These are phyloP conservation scores for rapeseed (Brassica napus) DNA, from an alignment of 345 rosid genomes.

Conservation along the genomic window DNA sequence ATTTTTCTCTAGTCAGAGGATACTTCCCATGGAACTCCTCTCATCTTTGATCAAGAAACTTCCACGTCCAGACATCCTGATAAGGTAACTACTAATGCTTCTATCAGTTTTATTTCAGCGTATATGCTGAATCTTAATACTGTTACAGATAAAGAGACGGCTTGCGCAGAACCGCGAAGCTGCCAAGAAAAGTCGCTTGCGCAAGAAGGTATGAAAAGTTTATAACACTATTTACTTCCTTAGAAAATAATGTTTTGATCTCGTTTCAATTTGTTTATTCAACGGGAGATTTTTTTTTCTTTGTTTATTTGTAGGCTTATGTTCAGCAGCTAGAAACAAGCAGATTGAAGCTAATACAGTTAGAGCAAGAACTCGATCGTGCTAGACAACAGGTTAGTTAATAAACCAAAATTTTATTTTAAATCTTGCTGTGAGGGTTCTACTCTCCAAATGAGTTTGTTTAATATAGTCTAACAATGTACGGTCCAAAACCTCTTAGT, in stretches of 20 bases:
- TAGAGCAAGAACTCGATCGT: constrained; percentile 85
- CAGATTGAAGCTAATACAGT: constrained; percentile 70
- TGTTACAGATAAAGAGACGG: constrained; percentile 73
- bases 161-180: constrained; percentile 98
- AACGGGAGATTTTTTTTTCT: constrained; percentile 1
- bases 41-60: constrained; percentile 78
- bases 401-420: not conserved
- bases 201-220: constrained; percentile 67
- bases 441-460: not conserved
- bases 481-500: not conserved
- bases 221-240: not conserved
- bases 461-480: too few relatives aligned
- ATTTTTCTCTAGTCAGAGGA: constrained; percentile 71
- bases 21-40: constrained; percentile 67
- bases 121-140: not conserved
- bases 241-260: not conserved
- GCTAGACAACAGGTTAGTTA: constrained; percentile 58
- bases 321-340: constrained; percentile 95
- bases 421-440: not conserved
- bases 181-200: constrained; percentile 94
- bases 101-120: not conserved
- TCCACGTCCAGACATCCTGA: constrained; percentile 56
- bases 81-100: constrained; percentile 50
- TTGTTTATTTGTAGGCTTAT: constrained; percentile 62
- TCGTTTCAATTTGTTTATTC: constrained; percentile 10